Percentiles rank a stretch among this genome's conserved stretches.
These are phyloP conservation scores for Eucalyptus caleyi DNA, from an alignment of 345 rosid genomes.

Conservation along the genomic window DNA sequence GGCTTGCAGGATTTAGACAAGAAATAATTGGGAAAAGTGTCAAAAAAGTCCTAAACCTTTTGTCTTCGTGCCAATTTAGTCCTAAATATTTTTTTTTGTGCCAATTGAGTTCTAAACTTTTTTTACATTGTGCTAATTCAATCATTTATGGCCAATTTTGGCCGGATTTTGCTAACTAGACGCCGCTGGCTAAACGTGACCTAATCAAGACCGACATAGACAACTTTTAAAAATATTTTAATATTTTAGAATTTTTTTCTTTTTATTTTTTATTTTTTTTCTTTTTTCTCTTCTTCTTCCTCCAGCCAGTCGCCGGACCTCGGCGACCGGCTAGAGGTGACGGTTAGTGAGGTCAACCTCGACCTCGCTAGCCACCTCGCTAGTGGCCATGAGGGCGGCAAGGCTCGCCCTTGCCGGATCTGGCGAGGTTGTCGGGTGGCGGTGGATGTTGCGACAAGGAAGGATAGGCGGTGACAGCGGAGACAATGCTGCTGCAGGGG, in stretches of 20 bases:
- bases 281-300: too few species aligned
- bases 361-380: fast-evolving
- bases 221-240: too few species aligned
- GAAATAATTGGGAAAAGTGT: too few species aligned
- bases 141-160: fast-evolving
- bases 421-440: fast-evolving
- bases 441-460: too few species aligned
- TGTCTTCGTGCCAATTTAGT: too few species aligned
- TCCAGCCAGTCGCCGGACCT: fast-evolving
- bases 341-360: fast-evolving
- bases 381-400: fast-evolving
- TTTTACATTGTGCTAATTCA: too few species aligned
- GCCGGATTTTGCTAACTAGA: fast-evolving
- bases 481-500: fast-evolving
- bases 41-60: too few species aligned
- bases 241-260: too few species aligned
- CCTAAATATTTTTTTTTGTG: too few species aligned
- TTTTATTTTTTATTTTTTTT: fast-evolving
- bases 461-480: fast-evolving
- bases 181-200: fast-evolving
- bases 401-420: too few species aligned
- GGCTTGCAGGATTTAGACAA: too few species aligned
- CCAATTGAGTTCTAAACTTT: too few species aligned
- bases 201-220: fast-evolving
- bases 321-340: fast-evolving